These are phyloP conservation scores for Aphanomyces euteiches DNA, from an alignment of 352 stramenopile species.

Conservation along the genomic window DNA sequence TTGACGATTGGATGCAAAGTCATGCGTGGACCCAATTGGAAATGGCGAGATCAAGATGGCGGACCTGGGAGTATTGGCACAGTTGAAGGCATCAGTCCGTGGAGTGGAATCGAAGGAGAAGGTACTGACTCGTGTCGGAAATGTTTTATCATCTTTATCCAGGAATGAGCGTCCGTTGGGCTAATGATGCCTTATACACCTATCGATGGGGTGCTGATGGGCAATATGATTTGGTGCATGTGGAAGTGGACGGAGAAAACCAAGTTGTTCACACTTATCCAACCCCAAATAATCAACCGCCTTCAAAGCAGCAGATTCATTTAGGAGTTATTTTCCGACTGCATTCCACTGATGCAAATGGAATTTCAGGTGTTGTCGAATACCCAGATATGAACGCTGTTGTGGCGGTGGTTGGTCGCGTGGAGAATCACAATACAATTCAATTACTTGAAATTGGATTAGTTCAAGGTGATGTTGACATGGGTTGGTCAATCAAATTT, in stretches of 20 bases:
- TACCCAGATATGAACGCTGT: conserved; percentile 80
- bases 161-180: conserved; percentile 83
- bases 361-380: conserved; percentile 63
- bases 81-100: conserved; percentile 81
- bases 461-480: conserved; percentile 72
- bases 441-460: conserved; percentile 79
- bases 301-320: conserved; percentile 34
- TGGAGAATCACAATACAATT: conserved; percentile 48
- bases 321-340: conserved; percentile 76
- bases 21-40: conserved; percentile 87
- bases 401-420: conserved; percentile 59
- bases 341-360: not conserved
- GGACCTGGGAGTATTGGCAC: conserved; percentile 76
- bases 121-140: conserved; percentile 23
- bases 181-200: conserved; percentile 84
- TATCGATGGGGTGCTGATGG: conserved; percentile 85
- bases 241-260: conserved; percentile 76
- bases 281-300: conserved; percentile 46
- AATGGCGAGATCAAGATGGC: conserved; percentile 86
- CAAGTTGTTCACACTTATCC: conserved; percentile 65
- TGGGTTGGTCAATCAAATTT: conserved; percentile 86
- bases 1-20: conserved; percentile 82
- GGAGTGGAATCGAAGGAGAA: conserved; percentile 85
- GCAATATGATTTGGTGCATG: conserved; percentile 82
- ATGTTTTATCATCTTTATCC: not conserved